Evolutionary conservation across 768 basidiomycete species (phyloP).

Genomic region (Panus rudis): DNA sequence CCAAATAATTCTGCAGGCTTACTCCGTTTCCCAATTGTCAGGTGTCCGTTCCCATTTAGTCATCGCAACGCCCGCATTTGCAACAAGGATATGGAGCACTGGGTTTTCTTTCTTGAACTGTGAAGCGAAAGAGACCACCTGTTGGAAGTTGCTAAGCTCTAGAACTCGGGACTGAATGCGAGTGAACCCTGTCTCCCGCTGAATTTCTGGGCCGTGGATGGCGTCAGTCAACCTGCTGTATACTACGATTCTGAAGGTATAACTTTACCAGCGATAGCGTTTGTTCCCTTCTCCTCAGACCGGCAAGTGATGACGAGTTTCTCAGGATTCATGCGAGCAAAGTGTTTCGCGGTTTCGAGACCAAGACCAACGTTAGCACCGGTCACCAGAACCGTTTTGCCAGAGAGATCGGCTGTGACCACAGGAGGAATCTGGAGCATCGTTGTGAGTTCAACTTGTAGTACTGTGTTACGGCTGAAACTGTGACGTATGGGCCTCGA

Average conservation of each 20-base stretch:
- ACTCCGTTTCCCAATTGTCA: slow-evolving; percentile 24
- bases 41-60: slow-evolving; percentile 19
- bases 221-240: slow-evolving; percentile 12
- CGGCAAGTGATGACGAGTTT: slow-evolving; percentile 35
- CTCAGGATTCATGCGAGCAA: slow-evolving; percentile 36
- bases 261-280: slow-evolving; percentile 28
- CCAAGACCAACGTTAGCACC: slow-evolving; percentile 48
- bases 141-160: slow-evolving; percentile 19
- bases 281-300: slow-evolving; percentile 27
- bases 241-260: background rate
- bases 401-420: slow-evolving; percentile 29
- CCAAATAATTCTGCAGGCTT: background rate
- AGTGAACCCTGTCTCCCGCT: slow-evolving; percentile 5
- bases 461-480: too few species aligned
- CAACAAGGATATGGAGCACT: slow-evolving; percentile 22
- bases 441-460: too few species aligned
- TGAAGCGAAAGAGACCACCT: slow-evolving; percentile 18
- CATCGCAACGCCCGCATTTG: slow-evolving; percentile 17
- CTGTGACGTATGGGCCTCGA: too few species aligned
- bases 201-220: slow-evolving; percentile 15
- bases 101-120: slow-evolving; percentile 13
- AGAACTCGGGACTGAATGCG: slow-evolving; percentile 14
- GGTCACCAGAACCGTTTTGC: slow-evolving; percentile 41
- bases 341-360: slow-evolving; percentile 38
- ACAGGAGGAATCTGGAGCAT: too few species aligned